A percentile compares a stretch with the other conserved stretches of the same genome.
Evolutionary conservation across 257 asterid species (phyloP).

Genomic region (Ligustrum vulgare): DNA sequence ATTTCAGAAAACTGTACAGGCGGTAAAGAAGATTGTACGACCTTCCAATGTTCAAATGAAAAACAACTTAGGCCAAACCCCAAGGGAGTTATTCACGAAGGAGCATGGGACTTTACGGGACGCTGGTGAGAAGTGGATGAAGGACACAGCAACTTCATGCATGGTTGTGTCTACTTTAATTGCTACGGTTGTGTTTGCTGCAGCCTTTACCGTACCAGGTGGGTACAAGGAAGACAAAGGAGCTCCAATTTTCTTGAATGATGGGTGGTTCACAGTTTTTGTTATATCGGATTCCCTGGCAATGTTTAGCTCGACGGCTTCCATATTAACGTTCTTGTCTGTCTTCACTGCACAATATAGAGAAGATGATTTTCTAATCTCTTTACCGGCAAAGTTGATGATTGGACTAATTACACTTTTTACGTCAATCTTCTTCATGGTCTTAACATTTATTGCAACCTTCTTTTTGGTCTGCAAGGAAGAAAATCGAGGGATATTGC

Average conservation of each 20-base stretch:
- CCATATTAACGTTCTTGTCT: slow-evolving; percentile 24
- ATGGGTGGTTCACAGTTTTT: slow-evolving; percentile 21
- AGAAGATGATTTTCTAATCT: slow-evolving; percentile 15
- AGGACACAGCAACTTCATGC: slow-evolving; percentile 33
- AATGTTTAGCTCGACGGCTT: slow-evolving; percentile 6
- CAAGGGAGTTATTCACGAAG: slow-evolving; percentile 20
- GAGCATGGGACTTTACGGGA: slow-evolving; percentile 22
- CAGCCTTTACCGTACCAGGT: slow-evolving; percentile 36
- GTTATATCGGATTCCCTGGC: slow-evolving; percentile 25
- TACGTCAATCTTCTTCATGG: slow-evolving; percentile 1
- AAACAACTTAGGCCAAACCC: slow-evolving; percentile 16
- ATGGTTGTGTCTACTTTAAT: slow-evolving; percentile 41
- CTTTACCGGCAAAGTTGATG: slow-evolving; percentile 17
- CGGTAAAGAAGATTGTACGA: slow-evolving; percentile 33
- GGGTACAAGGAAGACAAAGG: slow-evolving; percentile 23
- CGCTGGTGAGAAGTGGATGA: slow-evolving; percentile 42
- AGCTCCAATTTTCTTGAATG: slow-evolving; percentile 19
- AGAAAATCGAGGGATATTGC: not conserved
- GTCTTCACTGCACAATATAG: not conserved
- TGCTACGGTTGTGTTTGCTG: slow-evolving; percentile 36
- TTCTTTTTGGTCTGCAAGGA: slow-evolving; percentile 17
- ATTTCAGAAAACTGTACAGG: slow-evolving; percentile 15
- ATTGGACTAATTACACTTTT: slow-evolving; percentile 11
- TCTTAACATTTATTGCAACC: slow-evolving; percentile 10
- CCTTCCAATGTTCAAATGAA: slow-evolving; percentile 10